Evolutionary conservation across 495 filamentous ascomycete genomes (phyloP).

Genomic region (Aeminium ludgeri): DNA sequence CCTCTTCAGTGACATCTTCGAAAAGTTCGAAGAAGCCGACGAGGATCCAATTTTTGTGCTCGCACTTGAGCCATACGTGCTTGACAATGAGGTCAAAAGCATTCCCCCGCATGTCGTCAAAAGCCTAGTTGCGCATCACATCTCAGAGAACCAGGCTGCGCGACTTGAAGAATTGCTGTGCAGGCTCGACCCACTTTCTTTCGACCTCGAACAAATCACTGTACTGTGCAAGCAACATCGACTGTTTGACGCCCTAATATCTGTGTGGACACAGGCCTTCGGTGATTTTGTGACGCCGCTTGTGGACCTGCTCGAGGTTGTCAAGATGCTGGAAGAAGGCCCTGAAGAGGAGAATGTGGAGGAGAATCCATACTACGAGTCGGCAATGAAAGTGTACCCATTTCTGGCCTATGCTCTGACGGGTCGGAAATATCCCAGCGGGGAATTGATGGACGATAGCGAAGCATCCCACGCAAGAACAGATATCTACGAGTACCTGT

Average conservation of each 20-base stretch:
- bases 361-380: constrained; percentile 23
- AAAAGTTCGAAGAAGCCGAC: constrained; percentile 66
- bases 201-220: constrained; percentile 89
- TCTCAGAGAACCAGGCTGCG: constrained; percentile 48
- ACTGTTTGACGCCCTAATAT: constrained; percentile 89
- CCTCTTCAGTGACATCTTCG: constrained; percentile 79
- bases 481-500: constrained; percentile 79
- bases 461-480: constrained; percentile 62
- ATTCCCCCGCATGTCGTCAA: constrained; percentile 78
- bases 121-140: constrained; percentile 64
- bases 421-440: constrained; percentile 77
- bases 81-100: constrained; percentile 55
- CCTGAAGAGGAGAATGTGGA: constrained; percentile 29
- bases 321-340: constrained; percentile 41
- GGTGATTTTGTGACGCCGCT: constrained; percentile 80
- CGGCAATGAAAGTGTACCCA: constrained; percentile 82
- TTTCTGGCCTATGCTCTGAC: constrained; percentile 90
- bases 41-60: constrained; percentile 65
- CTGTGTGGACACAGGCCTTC: constrained; percentile 88
- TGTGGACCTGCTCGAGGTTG: constrained; percentile 61
- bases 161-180: constrained; percentile 91
- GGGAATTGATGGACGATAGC: constrained; percentile 48
- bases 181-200: constrained; percentile 70
- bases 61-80: constrained; percentile 67
- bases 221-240: constrained; percentile 76